Percentiles rank a stretch among this genome's conserved stretches.
Evolutionary conservation across 345 rosid genomes (phyloP).

Genomic region (Eucalyptus pauciflora): DNA sequence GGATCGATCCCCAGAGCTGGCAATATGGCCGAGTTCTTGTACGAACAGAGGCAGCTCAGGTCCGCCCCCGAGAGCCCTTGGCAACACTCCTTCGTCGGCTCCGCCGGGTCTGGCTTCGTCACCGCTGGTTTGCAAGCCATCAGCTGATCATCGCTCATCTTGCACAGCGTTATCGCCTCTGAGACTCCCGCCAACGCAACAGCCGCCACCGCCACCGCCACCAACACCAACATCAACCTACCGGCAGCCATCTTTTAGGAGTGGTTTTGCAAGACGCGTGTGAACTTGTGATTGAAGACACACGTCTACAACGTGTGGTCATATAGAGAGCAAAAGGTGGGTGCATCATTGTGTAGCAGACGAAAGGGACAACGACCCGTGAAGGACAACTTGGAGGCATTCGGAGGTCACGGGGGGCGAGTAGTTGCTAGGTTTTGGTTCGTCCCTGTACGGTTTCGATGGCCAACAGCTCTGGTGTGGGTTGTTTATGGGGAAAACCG

Average conservation of each 20-base stretch:
- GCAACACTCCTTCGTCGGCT: slow-evolving; percentile 45
- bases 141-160: slow-evolving; percentile 30
- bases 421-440: background rate
- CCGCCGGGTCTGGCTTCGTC: slow-evolving; percentile 32
- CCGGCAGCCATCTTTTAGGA: background rate
- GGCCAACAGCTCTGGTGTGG: background rate
- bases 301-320: background rate
- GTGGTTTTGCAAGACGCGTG: background rate
- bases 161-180: slow-evolving; percentile 28
- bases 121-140: slow-evolving; percentile 54
- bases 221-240: background rate
- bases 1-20: slow-evolving; percentile 66
- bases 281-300: background rate
- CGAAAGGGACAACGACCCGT: background rate
- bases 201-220: background rate
- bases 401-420: background rate
- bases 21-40: slow-evolving; percentile 32
- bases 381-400: background rate
- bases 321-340: background rate
- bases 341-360: background rate
- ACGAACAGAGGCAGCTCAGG: slow-evolving; percentile 50
- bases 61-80: slow-evolving; percentile 37
- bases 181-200: background rate
- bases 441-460: background rate
- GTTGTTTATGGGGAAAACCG: background rate